Evolutionary conservation across 306 rosid genomes (phyloP), one percentile per base, ranked within the genome.

Genomic region (Acmispon strigosus): DNA sequence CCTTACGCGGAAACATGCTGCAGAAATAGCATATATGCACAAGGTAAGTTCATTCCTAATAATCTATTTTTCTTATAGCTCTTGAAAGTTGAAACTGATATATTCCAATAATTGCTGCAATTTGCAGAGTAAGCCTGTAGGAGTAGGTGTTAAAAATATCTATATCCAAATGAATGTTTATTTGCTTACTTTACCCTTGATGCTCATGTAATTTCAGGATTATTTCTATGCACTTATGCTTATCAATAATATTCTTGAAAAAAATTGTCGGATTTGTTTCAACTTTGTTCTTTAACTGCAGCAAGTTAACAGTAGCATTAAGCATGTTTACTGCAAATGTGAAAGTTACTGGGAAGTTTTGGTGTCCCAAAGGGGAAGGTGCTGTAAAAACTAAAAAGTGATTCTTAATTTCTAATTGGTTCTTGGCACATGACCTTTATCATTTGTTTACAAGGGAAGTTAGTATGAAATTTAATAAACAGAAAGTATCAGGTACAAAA

Each of bases 1-100:
- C n/a, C 86, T 87, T 29, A 47, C 84, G 1, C 29, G 6, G 22
- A 83, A 53, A 53, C 96, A 90, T 76, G 76, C 76, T 32, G 77
- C 78, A 8, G 90, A 93, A 83, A 76, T 73, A 72, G 77, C 78
- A 9, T 77, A 70, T 74, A 5, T 86, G 39, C 79, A 72, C 69
- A 73, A 80, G 82, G 96, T 78, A 85, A 74, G 76, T 75, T 73
- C 41, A 22, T 74, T 66, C 16, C 13, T 42, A 12, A 27, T 61
- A 54, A 49, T 59, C 44, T 27, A 72, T 66, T 34, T 24, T 22
- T 4, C 14, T 6, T 29, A 14, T 55, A 16, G 74, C 44, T 70
- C 75, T 63, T 39, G 7, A 13, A 10, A 16, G 16, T 53, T 65
- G 54, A 45, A 37, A 56, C 20, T 32, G 1, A 4, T 1, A 32